phyloP scores from a whole-genome alignment of 192 early-diverging fungal species.

The Backusella circina region DNA sequence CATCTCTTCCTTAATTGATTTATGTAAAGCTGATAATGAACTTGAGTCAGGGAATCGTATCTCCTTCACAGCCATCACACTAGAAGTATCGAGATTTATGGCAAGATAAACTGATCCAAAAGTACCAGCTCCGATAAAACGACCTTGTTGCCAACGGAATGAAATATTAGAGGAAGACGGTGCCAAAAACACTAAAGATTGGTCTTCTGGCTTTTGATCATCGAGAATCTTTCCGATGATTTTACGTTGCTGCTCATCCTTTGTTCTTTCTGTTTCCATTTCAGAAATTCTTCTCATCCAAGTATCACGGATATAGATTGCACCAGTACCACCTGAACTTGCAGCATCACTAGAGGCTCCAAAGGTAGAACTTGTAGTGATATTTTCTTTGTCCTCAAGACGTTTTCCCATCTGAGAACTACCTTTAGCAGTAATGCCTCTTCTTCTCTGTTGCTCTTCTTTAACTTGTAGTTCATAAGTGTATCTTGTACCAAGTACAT shows the following conservation, averaged over 20 bases:
- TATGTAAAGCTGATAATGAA: constrained; percentile 54
- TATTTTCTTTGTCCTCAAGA: constrained; percentile 27
- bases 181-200: constrained; percentile 73
- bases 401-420: constrained; percentile 17
- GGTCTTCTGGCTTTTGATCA: constrained; percentile 70
- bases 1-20: constrained; percentile 88
- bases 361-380: constrained; percentile 32
- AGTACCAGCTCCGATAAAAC: constrained; percentile 81
- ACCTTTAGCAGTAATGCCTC: constrained; percentile 20
- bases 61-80: constrained; percentile 91
- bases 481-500: constrained; percentile 65
- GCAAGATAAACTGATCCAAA: constrained; percentile 87
- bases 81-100: constrained; percentile 78
- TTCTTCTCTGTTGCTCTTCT: constrained; percentile 27
- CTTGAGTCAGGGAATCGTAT: constrained; percentile 78
- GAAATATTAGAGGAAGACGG: constrained; percentile 75
- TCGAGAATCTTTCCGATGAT: constrained; percentile 80
- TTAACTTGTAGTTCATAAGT: constrained; percentile 32
- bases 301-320: constrained; percentile 40
- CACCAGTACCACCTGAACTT: constrained; percentile 2
- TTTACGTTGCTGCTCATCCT: constrained; percentile 46
- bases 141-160: constrained; percentile 82
- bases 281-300: constrained; percentile 48
- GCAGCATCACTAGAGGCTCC: constrained; percentile 19
- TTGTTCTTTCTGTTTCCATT: constrained; percentile 51